Evolutionary conservation across 352 stramenopile genomes (phyloP), one percentile per base, ranked within the genome.

Genomic region (Phytophthora uliginosa): DNA sequence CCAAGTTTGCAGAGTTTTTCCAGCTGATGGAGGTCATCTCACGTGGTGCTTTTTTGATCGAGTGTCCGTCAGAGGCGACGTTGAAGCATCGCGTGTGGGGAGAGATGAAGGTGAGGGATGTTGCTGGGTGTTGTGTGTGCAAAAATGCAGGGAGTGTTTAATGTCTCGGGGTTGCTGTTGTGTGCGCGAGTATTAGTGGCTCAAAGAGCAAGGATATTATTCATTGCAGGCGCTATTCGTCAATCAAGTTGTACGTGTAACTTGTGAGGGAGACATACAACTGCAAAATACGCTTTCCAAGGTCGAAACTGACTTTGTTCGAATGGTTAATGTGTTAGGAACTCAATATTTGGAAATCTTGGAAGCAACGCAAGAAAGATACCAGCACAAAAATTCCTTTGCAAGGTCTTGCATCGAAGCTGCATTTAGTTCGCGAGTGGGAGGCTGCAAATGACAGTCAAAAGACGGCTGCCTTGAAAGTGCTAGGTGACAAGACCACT

Each of bases 231-330:
- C 86, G 10, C 70, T 94, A 4, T 72, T 95, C 34, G 79, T 88
- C 34, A 93, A 94, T 68, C 86, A 93, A 54, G 90, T 95, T 71
- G 88, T 95, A 69, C 40, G 85, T 86, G 52, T 22, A 42, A 42
- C 15, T 7, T 12, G 4, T 17, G 2, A 18, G 9, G 36, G 36
- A 17, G 10, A 18, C 13, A 18, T 26, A 26, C 12, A n/a, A 4
- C 13, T 20, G 38, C 38, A 47, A n/a, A 18, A 47, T n/a, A n/a
- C 38, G 15, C 1, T 1, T 59, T 55, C 4, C 10, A 20, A 51
- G 18, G 42, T 47, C 15, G 18, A n/a, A n/a, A 7, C 38, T 47
- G 38, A 47, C 38, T n/a, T 47, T n/a, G 38, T 47, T 47, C 15
- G 0, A 22, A 55, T 55, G 22, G 2, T 34, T 0, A 10, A 17